Evolutionary conservation across 768 basidiomycete genomes (phyloP), one percentile per base, ranked within the genome.

Genomic region (Pleurotus ostreatus): DNA sequence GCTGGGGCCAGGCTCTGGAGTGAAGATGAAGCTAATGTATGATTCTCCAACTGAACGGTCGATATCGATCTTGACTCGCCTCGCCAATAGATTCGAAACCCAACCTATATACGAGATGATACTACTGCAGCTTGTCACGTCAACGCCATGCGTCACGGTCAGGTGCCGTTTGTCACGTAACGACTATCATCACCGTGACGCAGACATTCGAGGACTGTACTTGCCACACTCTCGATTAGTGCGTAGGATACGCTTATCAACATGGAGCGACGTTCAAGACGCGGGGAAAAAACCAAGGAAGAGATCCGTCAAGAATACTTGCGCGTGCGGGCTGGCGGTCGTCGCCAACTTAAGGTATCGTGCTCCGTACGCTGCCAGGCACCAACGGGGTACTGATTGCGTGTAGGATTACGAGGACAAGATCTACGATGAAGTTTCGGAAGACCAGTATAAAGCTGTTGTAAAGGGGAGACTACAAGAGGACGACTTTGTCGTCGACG

Each of bases 401-500:
- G 18, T 16, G 7, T 46, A 61, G 62, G 55, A 81, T 73, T 76
- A 79, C 56, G 75, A 88, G 34, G 89, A 93, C 39, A 78, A 79
- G 13, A 74, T 98, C 11, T 98, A 95, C 65, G 94, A 97, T 63
- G 89, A 92, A 63, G 89, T 98, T 13, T 81, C 86, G 0, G 95
- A 97, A 55, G 91, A 91, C 8, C 86, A 94, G 62, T 99, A 98
- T 70, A 83, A 80, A 61, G 76, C 79, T 16, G 89, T 99, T 55
- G 97, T 99, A 4, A 81, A 80, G 55, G 85, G 86, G 1, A 79
- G 97, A 15, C 78, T 97, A 5, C 86, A 90, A 57, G 75, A 77
- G 61, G 94, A 98, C 61, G 97, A 99, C 68, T 99, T 99, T 59
- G 92, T 98, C 16, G 87, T 89, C 38, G 97, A 98, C 65, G 97